Base-by-base conservation (phyloP, 2,329 filamentous ascomycete species). In the Pestalotiopsis sp. region DNA sequence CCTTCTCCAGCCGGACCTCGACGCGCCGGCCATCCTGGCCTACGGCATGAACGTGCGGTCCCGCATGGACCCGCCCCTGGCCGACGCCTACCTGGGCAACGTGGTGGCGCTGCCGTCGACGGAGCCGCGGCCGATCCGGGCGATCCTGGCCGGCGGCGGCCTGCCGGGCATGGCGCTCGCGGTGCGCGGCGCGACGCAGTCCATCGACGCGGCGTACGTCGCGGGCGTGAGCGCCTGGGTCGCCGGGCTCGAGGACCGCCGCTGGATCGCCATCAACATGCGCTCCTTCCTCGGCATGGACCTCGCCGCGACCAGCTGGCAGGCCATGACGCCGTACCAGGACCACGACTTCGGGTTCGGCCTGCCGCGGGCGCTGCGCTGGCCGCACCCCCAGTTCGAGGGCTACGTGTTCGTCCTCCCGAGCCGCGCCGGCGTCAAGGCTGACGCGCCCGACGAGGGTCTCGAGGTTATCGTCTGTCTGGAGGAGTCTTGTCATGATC, bases 331-430 rank as follows among this genome's bases (percentile, higher is more conserved):
- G n/a, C 59, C 70, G 3, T 76, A 77, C 52, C 52, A 69, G 61
- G 67, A 66, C 49, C 75, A 77, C 66, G 75, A 78, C 66, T 78
- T 78, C 65, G 76, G 76, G 2, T 78, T 78, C 62, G 76, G 76
- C 4, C 14, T 68, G 57, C 75, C 73, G 9, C 65, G 27, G 64
- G 68, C 68, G 4, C 49, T 69, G 45, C 64, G 74, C 2, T 72
- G 71, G 64, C 73, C 74, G 0, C 63, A 68, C 38, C 72, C 73
- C 20, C 66, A 65, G 23, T 68, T 71, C 20, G 73, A 75, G 31
- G 71, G 72, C 2, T 73, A 66, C 62, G 64, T 75, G 9, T 73
- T 73, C 27, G 67, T 73, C 6, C 70, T 71, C 36, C 74, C 74
- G 39, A 67, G 60, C 17, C 62, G 74, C 17, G 67, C 68, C 20